Evolutionary conservation across 768 basidiomycete species (phyloP), one percentile per base, ranked within the genome.

Genomic region (Bullera alba): DNA sequence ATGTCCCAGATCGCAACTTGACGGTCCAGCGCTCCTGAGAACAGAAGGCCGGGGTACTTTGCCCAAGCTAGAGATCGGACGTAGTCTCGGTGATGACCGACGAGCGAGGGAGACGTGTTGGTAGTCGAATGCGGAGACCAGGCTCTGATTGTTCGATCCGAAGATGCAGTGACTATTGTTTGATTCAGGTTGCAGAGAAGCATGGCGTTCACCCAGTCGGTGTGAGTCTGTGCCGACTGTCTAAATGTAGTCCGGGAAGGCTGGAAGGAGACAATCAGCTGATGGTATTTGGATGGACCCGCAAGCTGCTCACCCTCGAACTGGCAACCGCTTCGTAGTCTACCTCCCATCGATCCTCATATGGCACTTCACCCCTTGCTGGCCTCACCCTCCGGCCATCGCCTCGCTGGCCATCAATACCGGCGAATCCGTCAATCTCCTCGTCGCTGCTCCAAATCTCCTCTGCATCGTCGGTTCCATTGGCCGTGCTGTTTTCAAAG

Each of bases 201-300:
- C 41, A 97, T 81, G 62, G 97, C 93, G 67, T 95, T 99, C 29
- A 97, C 81, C 93, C 93, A 99, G 73, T 96, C 92, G 0, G 83
- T 83, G 69, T 96, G 91, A 4, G 81, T 79, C 67, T 96, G 91
- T 7, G 84, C 83, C 51, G 83, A 85, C 70, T 96, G 92, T 26
- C 93, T 80, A 68, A 95, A 96, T 1, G 49, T 58, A 0, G 73
- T 67, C 19, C 78, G 76, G 23, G 82, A 78, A 2, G 63, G 53
- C 41, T 52, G 15, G 21, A 48, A 27, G n/a, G 45, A 38, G 32
- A 14, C 19, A 27, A 37, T 59, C 22, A 73, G 71, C 80, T n/a
- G n/a, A n/a, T n/a, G n/a, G n/a, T n/a, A n/a, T n/a, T n/a, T n/a
- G 32, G 32, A 10, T 34, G 32, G 32, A 34, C 32, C 32, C n/a